Evolutionary conservation across 257 asterid genomes (phyloP).

Genomic region (Solanum tarapatanum): DNA sequence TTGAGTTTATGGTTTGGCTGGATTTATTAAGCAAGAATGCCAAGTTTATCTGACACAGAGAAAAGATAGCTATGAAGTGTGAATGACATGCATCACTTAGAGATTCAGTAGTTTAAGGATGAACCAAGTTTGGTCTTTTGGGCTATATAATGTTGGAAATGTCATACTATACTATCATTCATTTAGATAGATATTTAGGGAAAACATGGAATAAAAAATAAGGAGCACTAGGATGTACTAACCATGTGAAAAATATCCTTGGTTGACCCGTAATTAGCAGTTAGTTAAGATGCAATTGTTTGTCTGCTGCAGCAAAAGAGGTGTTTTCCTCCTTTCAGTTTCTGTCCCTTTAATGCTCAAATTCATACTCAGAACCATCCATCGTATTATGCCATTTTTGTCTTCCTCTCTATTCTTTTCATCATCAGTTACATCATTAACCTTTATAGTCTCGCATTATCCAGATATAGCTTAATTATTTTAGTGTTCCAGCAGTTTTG

Average conservation of each 20-base stretch:
- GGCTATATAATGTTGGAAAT: not conserved
- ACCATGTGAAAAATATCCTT: not conserved
- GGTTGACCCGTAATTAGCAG: not conserved
- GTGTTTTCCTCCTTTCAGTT: not conserved
- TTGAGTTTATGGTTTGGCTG: not conserved
- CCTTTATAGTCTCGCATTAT: not conserved
- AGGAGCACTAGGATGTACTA: not conserved
- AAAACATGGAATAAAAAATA: not conserved
- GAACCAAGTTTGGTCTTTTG: not conserved
- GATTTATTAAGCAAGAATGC: not conserved
- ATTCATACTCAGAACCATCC: not conserved
- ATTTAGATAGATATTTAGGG: not conserved
- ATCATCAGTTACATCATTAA: not conserved
- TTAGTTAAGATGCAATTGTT: not conserved
- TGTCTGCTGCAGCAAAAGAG: not conserved
- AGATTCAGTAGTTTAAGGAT: not conserved
- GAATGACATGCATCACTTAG: not conserved
- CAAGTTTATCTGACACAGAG: not conserved
- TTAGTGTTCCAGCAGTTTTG: not conserved
- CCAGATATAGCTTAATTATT: not conserved
- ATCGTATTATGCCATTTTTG: not conserved
- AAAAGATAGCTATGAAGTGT: not conserved
- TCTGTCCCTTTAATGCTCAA: not conserved
- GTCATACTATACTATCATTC: not conserved
- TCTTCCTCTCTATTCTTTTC: not conserved